Evolutionary conservation across 202 grass and related monocot genomes (phyloP), one percentile per base, ranked within the genome.

Genomic region (Zizania palustris): DNA sequence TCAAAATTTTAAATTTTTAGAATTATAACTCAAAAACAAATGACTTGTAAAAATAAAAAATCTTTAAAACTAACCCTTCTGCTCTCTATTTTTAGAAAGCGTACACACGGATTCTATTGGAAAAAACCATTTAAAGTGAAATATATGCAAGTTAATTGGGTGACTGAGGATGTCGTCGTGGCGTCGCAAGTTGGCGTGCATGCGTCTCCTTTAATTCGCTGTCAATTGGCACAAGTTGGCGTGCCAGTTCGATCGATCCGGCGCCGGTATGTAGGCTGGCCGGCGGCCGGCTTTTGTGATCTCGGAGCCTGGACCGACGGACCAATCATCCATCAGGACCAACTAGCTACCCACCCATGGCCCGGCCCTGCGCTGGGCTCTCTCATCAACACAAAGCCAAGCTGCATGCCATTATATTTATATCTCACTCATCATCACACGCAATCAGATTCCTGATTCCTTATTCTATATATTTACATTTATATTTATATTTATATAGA

Each of bases 141-240:
- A n/a, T n/a, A 22, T 65, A 48, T 9, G 15, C 73, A 11, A 14
- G 60, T 7, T 45, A 39, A 20, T 70, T 35, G 58, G 71, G 55
- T 88, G 80, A 75, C 40, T 71, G 75, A 88, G 50, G 85, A 75
- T 63, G 40, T 80, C 80, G 85, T 84, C 85, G 75, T 60, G 57
- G 75, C 85, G 36, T 80, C 63, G 28, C 33, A 34, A 64, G 55
- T 69, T 50, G 8, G 37, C 8, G 80, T 65, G 16, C 48, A 41
- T 14, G n/a, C n/a, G n/a, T n/a, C n/a, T n/a, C n/a, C n/a, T n/a
- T n/a, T 8, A 3, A 28, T 9, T 46, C 16, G 69, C 33, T 63
- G 55, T 40, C 14, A 39, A 1, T 39, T 42, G 38, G 69, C n/a
- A n/a, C n/a, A 56, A 83, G 79, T 75, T 69, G n/a, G n/a, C 8